These are phyloP conservation scores for Trichophyton benhamiae DNA, from an alignment of 2,329 filamentous ascomycete genomes.

Conservation along the genomic window DNA sequence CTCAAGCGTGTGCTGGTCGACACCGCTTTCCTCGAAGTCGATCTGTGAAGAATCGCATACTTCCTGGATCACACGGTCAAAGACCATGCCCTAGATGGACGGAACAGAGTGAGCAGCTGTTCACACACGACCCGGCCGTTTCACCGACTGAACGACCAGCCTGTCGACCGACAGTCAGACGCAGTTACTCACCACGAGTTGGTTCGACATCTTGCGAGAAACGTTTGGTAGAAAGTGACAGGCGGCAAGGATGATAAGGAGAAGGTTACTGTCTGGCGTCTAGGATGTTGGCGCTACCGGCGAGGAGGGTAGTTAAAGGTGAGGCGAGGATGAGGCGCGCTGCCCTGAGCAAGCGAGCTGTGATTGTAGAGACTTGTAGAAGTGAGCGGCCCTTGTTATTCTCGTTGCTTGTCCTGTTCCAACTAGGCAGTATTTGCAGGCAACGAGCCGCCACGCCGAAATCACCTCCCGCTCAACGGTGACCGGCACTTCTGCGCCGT, in stretches of 20 bases:
- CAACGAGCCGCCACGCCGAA: neutral
- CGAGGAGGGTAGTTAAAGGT: neutral
- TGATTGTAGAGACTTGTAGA: neutral
- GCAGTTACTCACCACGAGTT: slow-evolving; percentile 35
- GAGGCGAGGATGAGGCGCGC: neutral
- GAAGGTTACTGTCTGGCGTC: slow-evolving; percentile 1
- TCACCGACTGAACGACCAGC: neutral
- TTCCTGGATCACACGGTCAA: slow-evolving; percentile 80
- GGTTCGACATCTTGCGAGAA: slow-evolving; percentile 32
- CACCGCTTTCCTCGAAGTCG: slow-evolving; percentile 93
- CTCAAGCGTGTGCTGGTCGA: slow-evolving; percentile 74
- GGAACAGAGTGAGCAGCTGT: neutral
- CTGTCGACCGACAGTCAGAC: neutral
- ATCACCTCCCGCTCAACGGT: neutral
- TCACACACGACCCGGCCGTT: neutral
- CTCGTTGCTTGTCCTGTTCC: neutral
- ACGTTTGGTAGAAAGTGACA: slow-evolving; percentile 1
- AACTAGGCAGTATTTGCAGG: neutral
- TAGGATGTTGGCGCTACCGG: neutral
- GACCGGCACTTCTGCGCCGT: neutral
- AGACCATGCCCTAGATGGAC: slow-evolving; percentile 55
- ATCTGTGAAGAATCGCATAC: slow-evolving; percentile 84
- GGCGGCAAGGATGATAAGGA: neutral
- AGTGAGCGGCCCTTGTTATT: slow-evolving; percentile 1
- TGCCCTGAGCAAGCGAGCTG: neutral